A percentile compares a stretch with the other conserved stretches of the same genome.
Conservation (phyloP, 345 rosid genomes). For the Eucalyptus melliodora region DNA sequence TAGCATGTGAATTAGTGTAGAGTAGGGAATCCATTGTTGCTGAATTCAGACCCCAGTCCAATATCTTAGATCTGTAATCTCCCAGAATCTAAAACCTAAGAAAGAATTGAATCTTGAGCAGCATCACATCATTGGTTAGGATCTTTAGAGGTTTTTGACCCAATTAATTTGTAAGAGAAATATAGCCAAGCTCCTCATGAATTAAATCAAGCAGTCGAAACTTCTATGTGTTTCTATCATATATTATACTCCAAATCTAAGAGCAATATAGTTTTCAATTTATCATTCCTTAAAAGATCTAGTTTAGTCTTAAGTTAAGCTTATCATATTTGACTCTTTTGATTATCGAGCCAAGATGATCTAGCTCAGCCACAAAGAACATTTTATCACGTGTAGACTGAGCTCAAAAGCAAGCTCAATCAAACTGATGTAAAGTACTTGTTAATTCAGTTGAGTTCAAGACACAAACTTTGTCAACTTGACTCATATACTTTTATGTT, state of each 20-base stretch:
- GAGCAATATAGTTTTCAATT: background rate
- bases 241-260: background rate
- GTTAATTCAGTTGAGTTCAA: background rate
- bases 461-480: background rate
- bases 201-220: background rate
- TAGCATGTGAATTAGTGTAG: background rate
- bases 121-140: background rate
- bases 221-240: background rate
- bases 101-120: background rate
- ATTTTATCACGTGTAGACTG: background rate
- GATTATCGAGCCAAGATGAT: background rate
- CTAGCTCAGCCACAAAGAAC: background rate
- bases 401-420: background rate
- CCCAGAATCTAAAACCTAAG: background rate
- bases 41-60: background rate
- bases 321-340: background rate
- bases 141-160: background rate
- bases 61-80: background rate
- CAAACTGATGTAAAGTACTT: background rate
- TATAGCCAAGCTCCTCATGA: background rate
- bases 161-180: background rate
- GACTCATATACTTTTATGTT: background rate
- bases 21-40: background rate
- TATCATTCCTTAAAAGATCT: background rate
- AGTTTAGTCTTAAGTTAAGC: background rate